phyloP scores from a whole-genome alignment of 2,329 filamentous ascomycete species.

The Zymoseptoria brevis region DNA sequence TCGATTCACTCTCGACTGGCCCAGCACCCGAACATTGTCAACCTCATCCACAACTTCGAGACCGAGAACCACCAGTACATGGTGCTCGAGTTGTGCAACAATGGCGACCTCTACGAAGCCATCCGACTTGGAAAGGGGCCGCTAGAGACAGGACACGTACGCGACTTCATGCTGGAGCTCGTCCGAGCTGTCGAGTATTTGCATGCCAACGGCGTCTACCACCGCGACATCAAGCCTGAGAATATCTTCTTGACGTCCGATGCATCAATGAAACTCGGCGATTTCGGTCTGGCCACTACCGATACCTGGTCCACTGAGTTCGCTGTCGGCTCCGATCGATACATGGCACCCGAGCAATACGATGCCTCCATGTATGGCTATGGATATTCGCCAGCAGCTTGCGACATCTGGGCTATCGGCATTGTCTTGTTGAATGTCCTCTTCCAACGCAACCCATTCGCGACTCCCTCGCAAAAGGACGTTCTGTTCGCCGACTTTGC shows the following conservation, averaged over 20 bases:
- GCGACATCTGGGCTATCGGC: slow-evolving; percentile 94
- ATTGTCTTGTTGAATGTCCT: slow-evolving; percentile 94
- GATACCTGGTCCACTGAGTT: slow-evolving; percentile 87
- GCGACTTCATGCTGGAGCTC: slow-evolving; percentile 93
- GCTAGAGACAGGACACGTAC: slow-evolving; percentile 89
- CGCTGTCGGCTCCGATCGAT: slow-evolving; percentile 92
- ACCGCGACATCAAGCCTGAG: slow-evolving; percentile 98
- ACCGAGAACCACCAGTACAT: slow-evolving; percentile 84
- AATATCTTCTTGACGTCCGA: slow-evolving; percentile 91
- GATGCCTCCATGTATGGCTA: slow-evolving; percentile 63
- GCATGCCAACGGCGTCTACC: slow-evolving; percentile 84
- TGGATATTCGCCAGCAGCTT: slow-evolving; percentile 87
- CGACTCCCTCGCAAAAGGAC: slow-evolving; percentile 80
- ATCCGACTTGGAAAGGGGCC: slow-evolving; percentile 84
- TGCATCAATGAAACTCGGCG: slow-evolving; percentile 89
- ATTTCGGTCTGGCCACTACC: slow-evolving; percentile 87
- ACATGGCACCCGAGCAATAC: slow-evolving; percentile 98
- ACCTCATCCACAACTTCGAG: slow-evolving; percentile 83
- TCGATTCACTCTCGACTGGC: slow-evolving; percentile 72
- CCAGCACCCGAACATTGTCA: slow-evolving; percentile 85
- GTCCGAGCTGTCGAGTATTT: slow-evolving; percentile 84
- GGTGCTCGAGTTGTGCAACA: slow-evolving; percentile 89
- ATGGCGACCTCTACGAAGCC: slow-evolving; percentile 94
- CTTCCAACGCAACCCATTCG: slow-evolving; percentile 95
- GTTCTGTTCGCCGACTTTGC: slow-evolving; percentile 89